phyloP scores from a whole-genome alignment of 2,329 filamentous ascomycete species.

The Claviceps humidiphila region DNA sequence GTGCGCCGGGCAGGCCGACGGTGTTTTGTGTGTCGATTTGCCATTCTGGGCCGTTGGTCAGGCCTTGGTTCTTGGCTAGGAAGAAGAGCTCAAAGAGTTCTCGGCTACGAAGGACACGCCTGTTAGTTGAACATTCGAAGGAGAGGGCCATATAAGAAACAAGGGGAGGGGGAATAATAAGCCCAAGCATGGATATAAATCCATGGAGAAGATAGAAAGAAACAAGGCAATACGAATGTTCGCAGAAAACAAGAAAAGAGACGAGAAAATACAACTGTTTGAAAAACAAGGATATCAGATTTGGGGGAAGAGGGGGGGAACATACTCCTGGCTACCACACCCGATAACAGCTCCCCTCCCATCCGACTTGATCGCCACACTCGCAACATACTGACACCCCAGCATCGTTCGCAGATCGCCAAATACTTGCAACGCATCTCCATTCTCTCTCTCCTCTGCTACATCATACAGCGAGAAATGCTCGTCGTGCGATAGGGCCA shows the following conservation, averaged over 20 bases:
- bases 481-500: conserved; percentile 66
- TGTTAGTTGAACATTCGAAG: too few relatives aligned
- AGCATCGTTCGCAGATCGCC: conserved; percentile 57
- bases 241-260: too few relatives aligned
- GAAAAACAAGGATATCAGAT: too few relatives aligned
- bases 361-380: conserved; percentile 47
- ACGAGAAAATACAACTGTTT: too few relatives aligned
- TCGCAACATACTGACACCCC: conserved; percentile 60
- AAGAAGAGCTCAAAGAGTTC: conserved; percentile 48
- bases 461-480: conserved; percentile 60
- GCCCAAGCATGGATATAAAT: too few relatives aligned
- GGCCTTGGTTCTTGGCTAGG: conserved; percentile 31
- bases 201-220: background rate
- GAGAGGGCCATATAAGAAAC: background rate
- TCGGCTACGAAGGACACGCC: conserved; percentile 17
- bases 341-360: conserved; percentile 47
- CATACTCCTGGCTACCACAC: conserved; percentile 54
- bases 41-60: conserved; percentile 28
- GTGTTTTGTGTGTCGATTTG: conserved; percentile 38
- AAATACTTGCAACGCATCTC: conserved; percentile 42
- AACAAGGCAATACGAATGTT: background rate
- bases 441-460: conserved; percentile 48
- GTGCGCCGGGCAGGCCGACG: conserved; percentile 48
- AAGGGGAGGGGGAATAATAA: background rate
- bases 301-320: conserved; percentile 12